Evolutionary conservation across 345 rosid genomes (phyloP).

Genomic region (Moricandia arvensis): DNA sequence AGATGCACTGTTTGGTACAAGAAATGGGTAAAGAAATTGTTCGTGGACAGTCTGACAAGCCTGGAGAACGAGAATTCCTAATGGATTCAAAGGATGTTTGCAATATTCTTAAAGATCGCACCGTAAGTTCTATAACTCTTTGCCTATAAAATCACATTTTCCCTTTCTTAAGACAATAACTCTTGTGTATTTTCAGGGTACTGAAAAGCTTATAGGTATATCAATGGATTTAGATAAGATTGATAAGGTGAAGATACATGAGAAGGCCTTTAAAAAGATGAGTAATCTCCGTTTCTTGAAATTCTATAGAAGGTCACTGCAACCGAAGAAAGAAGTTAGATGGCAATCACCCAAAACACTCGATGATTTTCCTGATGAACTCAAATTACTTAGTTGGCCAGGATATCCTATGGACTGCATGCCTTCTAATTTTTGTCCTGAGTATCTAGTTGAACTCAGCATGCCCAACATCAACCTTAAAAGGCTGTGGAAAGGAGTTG

Average conservation of each 20-base stretch:
- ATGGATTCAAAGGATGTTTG: constrained; percentile 29
- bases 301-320: constrained; percentile 9
- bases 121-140: background rate
- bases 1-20: constrained; percentile 39
- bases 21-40: constrained; percentile 37
- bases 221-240: constrained; percentile 10
- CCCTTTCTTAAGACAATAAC: background rate
- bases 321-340: constrained; percentile 5
- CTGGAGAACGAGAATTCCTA: constrained; percentile 32
- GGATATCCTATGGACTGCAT: constrained; percentile 25
- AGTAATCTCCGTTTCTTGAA: constrained; percentile 25
- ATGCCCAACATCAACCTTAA: constrained; percentile 22
- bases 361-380: background rate
- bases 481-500: constrained; percentile 8
- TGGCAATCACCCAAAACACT: background rate
- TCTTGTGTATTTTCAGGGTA: constrained; percentile 31
- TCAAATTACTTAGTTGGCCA: constrained; percentile 23
- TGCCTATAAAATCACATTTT: background rate
- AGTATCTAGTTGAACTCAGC: constrained; percentile 10
- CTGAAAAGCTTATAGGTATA: constrained; percentile 28
- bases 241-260: background rate
- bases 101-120: background rate
- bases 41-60: constrained; percentile 13
- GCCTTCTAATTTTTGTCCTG: constrained; percentile 22
- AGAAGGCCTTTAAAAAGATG: constrained; percentile 23